Evolutionary conservation across 2,329 filamentous ascomycete species (phyloP).

Genomic region (Exophiala sp.): DNA sequence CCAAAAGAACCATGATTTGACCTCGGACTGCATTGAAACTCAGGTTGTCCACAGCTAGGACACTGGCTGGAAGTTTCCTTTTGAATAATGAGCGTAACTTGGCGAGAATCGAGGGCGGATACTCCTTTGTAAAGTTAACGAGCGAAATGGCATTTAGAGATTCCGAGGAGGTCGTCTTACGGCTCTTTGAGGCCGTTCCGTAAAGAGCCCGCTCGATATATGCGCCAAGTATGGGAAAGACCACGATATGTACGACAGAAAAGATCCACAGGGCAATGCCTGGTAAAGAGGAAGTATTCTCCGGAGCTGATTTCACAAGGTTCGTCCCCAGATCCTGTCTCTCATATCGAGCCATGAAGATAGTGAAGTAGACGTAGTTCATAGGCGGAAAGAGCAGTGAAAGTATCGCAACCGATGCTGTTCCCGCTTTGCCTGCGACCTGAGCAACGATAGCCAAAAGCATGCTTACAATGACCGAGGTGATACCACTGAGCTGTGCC

Average conservation of each 20-base stretch:
- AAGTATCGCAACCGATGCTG: constrained; percentile 64
- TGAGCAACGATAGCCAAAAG: constrained; percentile 80
- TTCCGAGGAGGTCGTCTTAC: constrained; percentile 40
- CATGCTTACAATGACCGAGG: constrained; percentile 67
- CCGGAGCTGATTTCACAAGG: constrained; percentile 59
- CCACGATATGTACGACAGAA: constrained; percentile 70
- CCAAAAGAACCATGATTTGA: constrained; percentile 80
- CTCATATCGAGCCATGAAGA: constrained; percentile 75
- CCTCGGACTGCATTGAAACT: constrained; percentile 69
- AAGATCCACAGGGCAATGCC: constrained; percentile 77
- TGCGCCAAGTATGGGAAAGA: constrained; percentile 72
- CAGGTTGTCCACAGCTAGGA: constrained; percentile 74
- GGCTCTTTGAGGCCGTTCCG: constrained; percentile 65
- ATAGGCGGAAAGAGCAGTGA: constrained; percentile 80
- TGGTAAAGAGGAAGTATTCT: constrained; percentile 64
- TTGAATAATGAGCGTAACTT: constrained; percentile 45
- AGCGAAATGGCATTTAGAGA: constrained; percentile 56
- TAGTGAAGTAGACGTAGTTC: constrained; percentile 79
- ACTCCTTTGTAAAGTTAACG: constrained; percentile 72
- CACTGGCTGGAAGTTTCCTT: constrained; percentile 56
- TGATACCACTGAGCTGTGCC: constrained; percentile 82
- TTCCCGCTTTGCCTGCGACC: constrained; percentile 61
- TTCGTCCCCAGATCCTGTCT: constrained; percentile 57
- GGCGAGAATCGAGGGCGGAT: constrained; percentile 63
- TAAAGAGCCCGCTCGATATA: constrained; percentile 71